Percentiles rank a stretch among this genome's conserved stretches.
These are phyloP conservation scores for Warburgia ugandensis DNA, from an alignment of 164 flowering plant species.

Conservation along the genomic window DNA sequence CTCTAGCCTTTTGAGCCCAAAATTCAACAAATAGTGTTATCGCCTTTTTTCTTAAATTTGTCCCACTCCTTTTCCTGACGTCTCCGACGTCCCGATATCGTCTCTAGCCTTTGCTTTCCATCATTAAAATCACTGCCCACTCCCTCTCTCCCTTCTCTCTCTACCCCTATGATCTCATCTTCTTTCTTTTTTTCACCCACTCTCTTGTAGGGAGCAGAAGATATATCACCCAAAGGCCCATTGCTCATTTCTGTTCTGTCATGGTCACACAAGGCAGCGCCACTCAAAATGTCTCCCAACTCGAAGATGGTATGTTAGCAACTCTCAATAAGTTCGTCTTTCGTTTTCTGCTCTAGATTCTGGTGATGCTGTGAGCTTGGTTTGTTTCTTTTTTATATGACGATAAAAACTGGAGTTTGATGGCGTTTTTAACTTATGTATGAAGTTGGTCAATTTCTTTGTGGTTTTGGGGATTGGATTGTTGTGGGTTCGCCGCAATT, in stretches of 20 bases:
- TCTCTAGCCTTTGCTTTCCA: constrained; percentile 30
- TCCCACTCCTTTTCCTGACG: constrained; percentile 27
- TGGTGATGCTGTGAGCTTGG: too few relatives aligned
- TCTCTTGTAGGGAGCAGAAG: constrained; percentile 10
- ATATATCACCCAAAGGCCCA: constrained; percentile 10
- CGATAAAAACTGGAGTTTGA: too few relatives aligned
- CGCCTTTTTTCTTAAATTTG: constrained; percentile 12
- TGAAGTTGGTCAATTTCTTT: too few relatives aligned
- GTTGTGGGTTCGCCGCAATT: too few relatives aligned
- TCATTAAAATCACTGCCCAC: constrained; percentile 27
- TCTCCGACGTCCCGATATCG: constrained; percentile 33
- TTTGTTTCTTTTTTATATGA: too few relatives aligned
- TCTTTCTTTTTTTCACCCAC: constrained; percentile 1
- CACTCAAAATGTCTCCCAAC: background rate
- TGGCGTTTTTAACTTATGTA: too few relatives aligned
- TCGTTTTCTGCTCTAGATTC: too few relatives aligned
- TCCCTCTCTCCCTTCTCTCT: constrained; percentile 1
- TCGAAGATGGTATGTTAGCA: constrained; percentile 7
- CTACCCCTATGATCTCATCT: constrained; percentile 1
- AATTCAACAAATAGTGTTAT: constrained; percentile 12
- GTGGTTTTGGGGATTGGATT: too few relatives aligned
- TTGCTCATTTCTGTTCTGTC: constrained; percentile 1
- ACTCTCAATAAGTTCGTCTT: too few relatives aligned
- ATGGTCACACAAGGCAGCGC: background rate
- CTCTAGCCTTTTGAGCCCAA: constrained; percentile 5